Percentiles rank a stretch among this genome's conserved stretches.
These are phyloP conservation scores for Scedosporium boydii DNA, from an alignment of 2,329 filamentous ascomycete genomes.

Conservation along the genomic window DNA sequence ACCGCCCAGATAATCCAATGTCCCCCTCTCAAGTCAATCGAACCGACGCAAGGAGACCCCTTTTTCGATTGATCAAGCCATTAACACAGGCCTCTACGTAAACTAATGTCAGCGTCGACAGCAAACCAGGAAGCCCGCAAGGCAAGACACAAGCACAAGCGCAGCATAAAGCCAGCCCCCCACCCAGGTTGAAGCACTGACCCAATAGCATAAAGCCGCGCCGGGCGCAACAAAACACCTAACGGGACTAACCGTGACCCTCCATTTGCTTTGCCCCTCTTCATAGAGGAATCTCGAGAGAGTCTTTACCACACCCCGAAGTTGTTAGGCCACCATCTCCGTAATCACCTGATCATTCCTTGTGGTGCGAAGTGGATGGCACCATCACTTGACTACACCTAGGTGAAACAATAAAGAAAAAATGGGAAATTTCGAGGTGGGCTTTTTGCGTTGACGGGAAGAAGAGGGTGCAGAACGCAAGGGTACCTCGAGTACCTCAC, in stretches of 20 bases:
- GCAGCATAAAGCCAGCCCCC: background rate
- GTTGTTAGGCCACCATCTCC: background rate
- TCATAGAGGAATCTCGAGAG: background rate
- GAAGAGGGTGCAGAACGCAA: background rate
- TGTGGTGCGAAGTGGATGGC: background rate
- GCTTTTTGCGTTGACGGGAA: background rate
- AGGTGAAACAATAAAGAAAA: constrained; percentile 3
- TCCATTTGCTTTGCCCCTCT: background rate
- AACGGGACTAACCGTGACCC: background rate
- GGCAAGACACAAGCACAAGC: no score
- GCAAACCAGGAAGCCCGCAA: no score
- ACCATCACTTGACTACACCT: constrained; percentile 5
- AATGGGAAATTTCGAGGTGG: background rate
- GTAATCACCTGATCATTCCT: constrained; percentile 3
- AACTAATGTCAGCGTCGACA: no score
- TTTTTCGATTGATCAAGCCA: background rate
- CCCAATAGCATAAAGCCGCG: background rate
- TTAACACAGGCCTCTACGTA: no score
- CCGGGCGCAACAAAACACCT: background rate
- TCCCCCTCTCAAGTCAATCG: background rate
- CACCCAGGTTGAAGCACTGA: background rate
- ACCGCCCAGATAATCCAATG: background rate
- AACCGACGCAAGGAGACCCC: background rate
- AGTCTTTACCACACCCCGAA: background rate
- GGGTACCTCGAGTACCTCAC: background rate